Evolutionary conservation across 73 alveolate genomes (phyloP).

Genomic region (Durusdinium trenchii): DNA sequence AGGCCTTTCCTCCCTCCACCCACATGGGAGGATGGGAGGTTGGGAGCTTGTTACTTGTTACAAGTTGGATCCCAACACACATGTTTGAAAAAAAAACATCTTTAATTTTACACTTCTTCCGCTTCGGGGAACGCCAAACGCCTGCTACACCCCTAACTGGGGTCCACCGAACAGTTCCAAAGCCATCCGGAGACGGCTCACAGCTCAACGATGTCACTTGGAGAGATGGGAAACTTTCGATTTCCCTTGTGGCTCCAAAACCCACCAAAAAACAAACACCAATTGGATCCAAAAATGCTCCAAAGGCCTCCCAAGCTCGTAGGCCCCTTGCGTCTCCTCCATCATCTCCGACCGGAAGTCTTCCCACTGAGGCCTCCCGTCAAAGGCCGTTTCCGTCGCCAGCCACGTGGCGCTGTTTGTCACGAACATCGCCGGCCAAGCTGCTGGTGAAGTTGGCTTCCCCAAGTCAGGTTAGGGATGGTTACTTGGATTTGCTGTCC

Average conservation of each 20-base stretch:
- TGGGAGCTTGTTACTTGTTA: background rate
- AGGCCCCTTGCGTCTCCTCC: background rate
- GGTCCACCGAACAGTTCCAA: no score
- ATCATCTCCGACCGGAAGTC: slow-evolving; percentile 30
- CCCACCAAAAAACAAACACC: background rate
- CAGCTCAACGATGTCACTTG: no score
- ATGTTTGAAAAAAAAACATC: background rate
- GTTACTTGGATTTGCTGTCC: background rate
- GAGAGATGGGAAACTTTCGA: no score
- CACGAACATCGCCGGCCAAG: no score
- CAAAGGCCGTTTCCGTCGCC: no score
- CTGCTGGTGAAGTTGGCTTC: background rate
- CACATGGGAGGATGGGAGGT: background rate
- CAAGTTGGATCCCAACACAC: background rate
- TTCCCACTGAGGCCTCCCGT: slow-evolving; percentile 10
- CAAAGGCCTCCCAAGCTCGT: slow-evolving; percentile 34
- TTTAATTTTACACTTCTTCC: no score
- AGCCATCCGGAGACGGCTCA: no score
- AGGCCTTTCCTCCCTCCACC: background rate
- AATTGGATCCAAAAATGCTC: background rate
- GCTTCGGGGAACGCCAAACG: no score
- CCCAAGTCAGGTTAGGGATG: background rate
- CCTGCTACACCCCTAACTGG: no score
- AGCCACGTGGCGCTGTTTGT: no score
- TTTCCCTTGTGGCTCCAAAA: background rate